phyloP scores from a whole-genome alignment of 176 grass and related monocot genomes.

The Eremochloa ophiuroides region DNA sequence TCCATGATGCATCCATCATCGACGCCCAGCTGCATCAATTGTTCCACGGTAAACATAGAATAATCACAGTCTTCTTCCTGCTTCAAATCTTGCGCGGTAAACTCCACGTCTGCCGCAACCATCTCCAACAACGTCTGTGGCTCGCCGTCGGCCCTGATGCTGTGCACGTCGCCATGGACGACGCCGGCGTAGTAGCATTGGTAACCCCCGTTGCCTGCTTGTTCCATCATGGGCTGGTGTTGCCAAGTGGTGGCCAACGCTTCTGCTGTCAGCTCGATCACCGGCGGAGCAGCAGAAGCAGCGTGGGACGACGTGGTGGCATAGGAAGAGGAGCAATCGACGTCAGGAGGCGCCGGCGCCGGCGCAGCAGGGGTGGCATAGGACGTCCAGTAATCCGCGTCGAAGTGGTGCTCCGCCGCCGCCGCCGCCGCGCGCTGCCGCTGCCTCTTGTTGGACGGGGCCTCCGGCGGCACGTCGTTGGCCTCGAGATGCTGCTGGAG shows the following conservation, averaged over 20 bases:
- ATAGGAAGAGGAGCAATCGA: not conserved
- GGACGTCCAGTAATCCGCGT: not conserved
- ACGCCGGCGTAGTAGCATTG: not conserved
- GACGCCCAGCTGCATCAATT: not conserved
- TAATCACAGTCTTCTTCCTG: not conserved
- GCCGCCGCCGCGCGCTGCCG: not conserved
- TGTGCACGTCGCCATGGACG: not conserved
- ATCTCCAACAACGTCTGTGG: not conserved
- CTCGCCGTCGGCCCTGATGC: not conserved
- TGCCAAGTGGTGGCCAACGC: not conserved
- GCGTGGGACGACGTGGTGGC: not conserved
- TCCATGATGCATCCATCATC: not conserved
- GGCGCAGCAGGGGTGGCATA: not conserved
- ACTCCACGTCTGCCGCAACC: not conserved
- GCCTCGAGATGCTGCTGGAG: not conserved
- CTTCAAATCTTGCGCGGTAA: not conserved
- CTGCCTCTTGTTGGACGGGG: not conserved
- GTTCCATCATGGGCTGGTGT: not conserved
- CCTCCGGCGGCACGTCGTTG: not conserved
- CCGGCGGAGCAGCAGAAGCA: not conserved
- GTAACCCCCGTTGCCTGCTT: not conserved
- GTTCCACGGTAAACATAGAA: not conserved
- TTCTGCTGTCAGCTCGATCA: not conserved
- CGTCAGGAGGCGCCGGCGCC: not conserved
- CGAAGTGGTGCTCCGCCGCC: not conserved